These are phyloP conservation scores for Pseudogymnoascus sp. DNA, from an alignment of 2,329 filamentous ascomycete genomes.

Conservation along the genomic window DNA sequence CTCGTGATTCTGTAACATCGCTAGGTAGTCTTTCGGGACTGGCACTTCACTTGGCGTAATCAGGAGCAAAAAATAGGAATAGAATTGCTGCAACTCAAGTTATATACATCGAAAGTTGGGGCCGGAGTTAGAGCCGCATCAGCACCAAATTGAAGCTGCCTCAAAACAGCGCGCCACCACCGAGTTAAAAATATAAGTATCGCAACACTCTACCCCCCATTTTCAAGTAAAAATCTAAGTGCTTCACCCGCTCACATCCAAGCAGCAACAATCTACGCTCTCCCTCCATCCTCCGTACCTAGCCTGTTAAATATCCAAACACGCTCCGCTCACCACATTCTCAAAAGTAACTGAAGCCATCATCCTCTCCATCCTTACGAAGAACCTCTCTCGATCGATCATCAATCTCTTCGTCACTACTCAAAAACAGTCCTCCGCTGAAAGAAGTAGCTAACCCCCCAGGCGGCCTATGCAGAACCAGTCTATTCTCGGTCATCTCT, in stretches of 20 bases:
- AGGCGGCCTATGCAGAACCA: neutral
- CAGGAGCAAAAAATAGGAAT: neutral
- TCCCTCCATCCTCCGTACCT: no score
- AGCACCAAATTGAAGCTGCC: no score
- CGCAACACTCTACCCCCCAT: neutral
- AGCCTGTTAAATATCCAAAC: neutral
- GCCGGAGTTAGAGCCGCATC: neutral
- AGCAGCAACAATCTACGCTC: neutral
- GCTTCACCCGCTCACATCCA: neutral
- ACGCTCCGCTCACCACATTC: neutral
- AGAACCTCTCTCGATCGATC: neutral
- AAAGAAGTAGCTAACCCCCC: neutral
- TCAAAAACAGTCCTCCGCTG: neutral
- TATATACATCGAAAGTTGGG: neutral
- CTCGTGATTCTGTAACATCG: neutral
- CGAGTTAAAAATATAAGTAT: neutral
- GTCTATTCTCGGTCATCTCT: neutral
- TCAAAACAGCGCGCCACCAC: neutral
- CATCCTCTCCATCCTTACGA: neutral
- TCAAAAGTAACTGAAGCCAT: neutral
- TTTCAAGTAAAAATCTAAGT: neutral
- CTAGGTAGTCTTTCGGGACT: neutral
- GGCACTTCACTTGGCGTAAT: neutral
- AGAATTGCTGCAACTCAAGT: neutral
- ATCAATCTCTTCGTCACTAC: neutral